Percentiles rank a stretch among this genome's conserved stretches.
These are phyloP conservation scores for Chloroidium sp. DNA, from an alignment of 163 green algal genomes.

Conservation along the genomic window DNA sequence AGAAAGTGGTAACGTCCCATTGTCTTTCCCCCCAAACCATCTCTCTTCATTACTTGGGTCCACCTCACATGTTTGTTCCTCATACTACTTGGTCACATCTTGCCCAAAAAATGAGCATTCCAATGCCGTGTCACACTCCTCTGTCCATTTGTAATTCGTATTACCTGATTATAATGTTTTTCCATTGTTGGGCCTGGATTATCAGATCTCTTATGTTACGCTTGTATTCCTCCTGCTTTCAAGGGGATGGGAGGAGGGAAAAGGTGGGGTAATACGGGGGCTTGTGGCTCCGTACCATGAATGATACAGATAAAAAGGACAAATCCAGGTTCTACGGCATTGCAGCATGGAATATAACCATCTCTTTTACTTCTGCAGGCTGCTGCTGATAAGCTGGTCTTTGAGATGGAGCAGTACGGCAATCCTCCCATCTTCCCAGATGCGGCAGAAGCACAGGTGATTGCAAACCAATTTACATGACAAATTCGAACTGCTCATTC, in stretches of 20 bases:
- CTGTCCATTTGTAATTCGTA: too few species aligned
- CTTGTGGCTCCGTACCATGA: not conserved
- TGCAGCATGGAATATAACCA: not conserved
- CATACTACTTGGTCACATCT: too few species aligned
- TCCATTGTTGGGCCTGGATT: not conserved
- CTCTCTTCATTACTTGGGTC: too few species aligned
- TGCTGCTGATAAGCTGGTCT: slow-evolving; percentile 88
- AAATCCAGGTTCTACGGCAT: not conserved
- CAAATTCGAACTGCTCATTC: not conserved
- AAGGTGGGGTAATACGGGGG: not conserved
- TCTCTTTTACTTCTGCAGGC: slow-evolving; percentile 44
- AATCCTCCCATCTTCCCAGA: slow-evolving; percentile 39
- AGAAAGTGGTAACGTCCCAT: too few species aligned
- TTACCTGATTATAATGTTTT: too few species aligned
- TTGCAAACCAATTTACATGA: not conserved
- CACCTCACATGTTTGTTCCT: too few species aligned
- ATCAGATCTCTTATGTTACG: not conserved
- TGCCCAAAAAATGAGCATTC: too few species aligned
- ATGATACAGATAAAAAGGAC: not conserved
- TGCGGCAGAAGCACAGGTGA: not conserved
- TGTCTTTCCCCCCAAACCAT: too few species aligned
- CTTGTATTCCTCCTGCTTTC: not conserved
- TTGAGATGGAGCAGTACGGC: slow-evolving; percentile 80
- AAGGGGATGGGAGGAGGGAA: not conserved
- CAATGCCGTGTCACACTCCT: too few species aligned